Base-by-base conservation (phyloP, 805 yeast species). In the Starmerella scarabaei region DNA sequence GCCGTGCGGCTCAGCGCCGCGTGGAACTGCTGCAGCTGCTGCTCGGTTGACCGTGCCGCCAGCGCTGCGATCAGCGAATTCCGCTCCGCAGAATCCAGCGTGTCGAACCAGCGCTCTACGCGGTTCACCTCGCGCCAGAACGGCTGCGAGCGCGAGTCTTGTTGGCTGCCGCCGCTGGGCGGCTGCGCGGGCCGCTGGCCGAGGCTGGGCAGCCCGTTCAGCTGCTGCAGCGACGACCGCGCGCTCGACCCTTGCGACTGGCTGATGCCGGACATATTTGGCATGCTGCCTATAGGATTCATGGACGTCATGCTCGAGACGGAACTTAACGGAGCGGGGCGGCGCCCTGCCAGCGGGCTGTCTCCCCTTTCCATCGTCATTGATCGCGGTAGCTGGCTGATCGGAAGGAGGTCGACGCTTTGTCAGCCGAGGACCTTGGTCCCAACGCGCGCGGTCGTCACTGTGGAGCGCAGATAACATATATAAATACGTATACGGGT, bases 101-200 rank as follows among this genome's bases (percentile, higher is more conserved):
- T 54, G 30, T 59, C 56, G 48, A 61, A 64, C 69, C 69, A 64
- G 37, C 55, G 53, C 47, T 60, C 66, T 41, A 63, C 53, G 26
- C 61, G 56, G 33, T 45, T 40, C 28, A 46, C 49, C 19, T 44
- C 45, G 44, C 35, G 45, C 48, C 48, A 44, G 26, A 32, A 32
- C 17, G 24, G 4, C 5, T 6, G 14, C 6, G 24, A 8, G 35
- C 26, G 9, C n/a, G 6, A n/a, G 6, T 15, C 31, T 6, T 6
- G 8, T 28, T 14, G 17, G 15, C 18, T 28, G 14, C 7, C 6
- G 9, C 15, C 18, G 9, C 9, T 7, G 7, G 26, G 9, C 9
- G 9, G 7, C 26, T 11, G 26, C 26, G 26, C 26, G 26, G n/a
- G 16, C 27, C n/a, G 20, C 27, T 5, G 18, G 29, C 19, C 20